phyloP scores from a whole-genome alignment of 352 stramenopile genomes.

The Phytophthora litchii region DNA sequence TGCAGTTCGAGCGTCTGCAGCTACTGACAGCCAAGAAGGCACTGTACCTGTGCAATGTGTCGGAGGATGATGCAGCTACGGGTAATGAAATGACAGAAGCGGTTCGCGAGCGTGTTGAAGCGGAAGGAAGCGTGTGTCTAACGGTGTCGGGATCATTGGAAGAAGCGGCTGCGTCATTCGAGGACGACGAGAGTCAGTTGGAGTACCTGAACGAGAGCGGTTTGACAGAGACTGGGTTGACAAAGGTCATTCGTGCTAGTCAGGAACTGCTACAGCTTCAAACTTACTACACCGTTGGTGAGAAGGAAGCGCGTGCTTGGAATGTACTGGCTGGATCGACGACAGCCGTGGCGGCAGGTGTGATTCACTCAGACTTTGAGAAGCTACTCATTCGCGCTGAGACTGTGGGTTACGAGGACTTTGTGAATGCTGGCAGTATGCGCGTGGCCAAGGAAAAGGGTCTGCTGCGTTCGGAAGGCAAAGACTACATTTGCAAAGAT shows the following conservation, averaged over 20 bases:
- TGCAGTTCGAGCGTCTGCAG: constrained; percentile 84
- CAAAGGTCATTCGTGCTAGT: constrained; percentile 85
- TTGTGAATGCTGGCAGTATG: constrained; percentile 93
- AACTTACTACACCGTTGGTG: constrained; percentile 96
- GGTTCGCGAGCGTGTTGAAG: constrained; percentile 68
- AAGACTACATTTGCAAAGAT: constrained; percentile 98
- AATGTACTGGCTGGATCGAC: constrained; percentile 82
- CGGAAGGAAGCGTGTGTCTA: constrained; percentile 71
- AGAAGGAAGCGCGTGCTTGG: constrained; percentile 86
- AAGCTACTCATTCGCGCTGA: constrained; percentile 91
- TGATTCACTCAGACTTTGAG: constrained; percentile 91
- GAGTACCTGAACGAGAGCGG: constrained; percentile 94
- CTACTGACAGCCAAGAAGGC: constrained; percentile 93
- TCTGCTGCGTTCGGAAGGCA: constrained; percentile 94
- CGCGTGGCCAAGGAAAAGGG: constrained; percentile 94
- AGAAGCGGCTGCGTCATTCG: constrained; percentile 79
- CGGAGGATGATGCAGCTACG: constrained; percentile 92
- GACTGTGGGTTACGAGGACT: constrained; percentile 97
- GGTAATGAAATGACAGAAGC: constrained; percentile 94
- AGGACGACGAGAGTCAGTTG: constrained; percentile 89
- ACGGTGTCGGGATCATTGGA: constrained; percentile 81
- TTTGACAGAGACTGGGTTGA: constrained; percentile 77
- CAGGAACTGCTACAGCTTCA: constrained; percentile 96
- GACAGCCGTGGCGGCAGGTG: constrained; percentile 67
- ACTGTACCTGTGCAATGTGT: constrained; percentile 98